These are phyloP conservation scores for Phytopythium litorale DNA, from an alignment of 352 stramenopile species.

Conservation along the genomic window DNA sequence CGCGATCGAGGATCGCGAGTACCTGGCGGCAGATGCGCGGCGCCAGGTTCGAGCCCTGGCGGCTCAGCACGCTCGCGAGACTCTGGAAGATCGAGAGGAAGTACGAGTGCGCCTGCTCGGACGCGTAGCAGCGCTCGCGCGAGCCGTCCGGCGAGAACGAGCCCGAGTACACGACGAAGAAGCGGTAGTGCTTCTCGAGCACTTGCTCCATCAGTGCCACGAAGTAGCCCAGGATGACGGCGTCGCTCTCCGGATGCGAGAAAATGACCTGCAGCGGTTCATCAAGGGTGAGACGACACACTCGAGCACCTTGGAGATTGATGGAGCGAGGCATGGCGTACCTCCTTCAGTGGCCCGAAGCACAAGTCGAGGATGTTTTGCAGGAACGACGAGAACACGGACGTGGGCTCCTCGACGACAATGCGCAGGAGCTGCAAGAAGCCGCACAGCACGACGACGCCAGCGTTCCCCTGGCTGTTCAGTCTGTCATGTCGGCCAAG, in stretches of 20 bases:
- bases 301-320: background rate
- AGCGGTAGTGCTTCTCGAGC: conserved; percentile 78
- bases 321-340: conserved; percentile 13
- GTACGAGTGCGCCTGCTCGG: conserved; percentile 62
- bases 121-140: conserved; percentile 57
- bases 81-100: conserved; percentile 80
- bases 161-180: conserved; percentile 59
- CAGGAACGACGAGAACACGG: conserved; percentile 68
- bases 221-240: conserved; percentile 65
- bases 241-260: conserved; percentile 63
- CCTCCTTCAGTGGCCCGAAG: conserved; percentile 75
- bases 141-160: conserved; percentile 39
- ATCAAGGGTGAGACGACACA: background rate
- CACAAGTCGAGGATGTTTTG: conserved; percentile 77
- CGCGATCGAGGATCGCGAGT: conserved; percentile 54
- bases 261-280: conserved; percentile 50
- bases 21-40: conserved; percentile 73
- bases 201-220: conserved; percentile 69
- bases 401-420: conserved; percentile 71
- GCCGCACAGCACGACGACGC: conserved; percentile 67
- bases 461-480: conserved; percentile 51
- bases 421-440: conserved; percentile 78
- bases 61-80: conserved; percentile 54
- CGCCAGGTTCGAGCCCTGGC: conserved; percentile 45
- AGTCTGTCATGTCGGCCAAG: conserved; percentile 27